Base-by-base conservation (phyloP, 139 green algal genomes). In the Mesotaenium endlicherianum region DNA sequence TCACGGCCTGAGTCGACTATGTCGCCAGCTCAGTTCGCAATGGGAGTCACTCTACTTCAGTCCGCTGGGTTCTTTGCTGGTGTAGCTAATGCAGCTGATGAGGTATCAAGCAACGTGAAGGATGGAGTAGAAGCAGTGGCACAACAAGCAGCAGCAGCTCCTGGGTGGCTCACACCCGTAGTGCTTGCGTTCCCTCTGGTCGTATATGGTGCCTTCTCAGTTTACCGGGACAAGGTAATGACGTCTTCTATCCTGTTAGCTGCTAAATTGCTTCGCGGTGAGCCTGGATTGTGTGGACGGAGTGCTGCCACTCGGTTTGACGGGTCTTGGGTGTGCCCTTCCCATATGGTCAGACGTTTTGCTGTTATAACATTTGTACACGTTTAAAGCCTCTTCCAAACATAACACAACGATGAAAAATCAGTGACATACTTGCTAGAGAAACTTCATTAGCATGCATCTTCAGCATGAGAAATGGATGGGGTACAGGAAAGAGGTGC, bases 181-280 rank as follows among this genome's bases (percentile, higher is more conserved):
- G 5, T 78, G 5, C 70, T 78, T 4, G 14, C 47, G 6, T 78
- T 78, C 20, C 70, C 70, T 38, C 38, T 78, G n/a, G 30, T 78
- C 11, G 70, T 5, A 5, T 78, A 78, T 6, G 70, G 14, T 39
- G 70, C 41, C 31, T 78, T 78, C 47, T 47, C 4, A 5, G 70
- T 78, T 49, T 78, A 64, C 20, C 70, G 70, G 14, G 70, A 78
- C 41, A 78, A 78, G 70, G 70, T 78, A 53, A 17, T 11, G 34
- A 58, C 64, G 16, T 75, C 14, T 75, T 42, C 34, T 17, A 43
- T 11, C 64, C 64, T 44, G 64, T 75, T 42, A 75, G 40, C 64
- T 75, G 64, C 14, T 75, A 75, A 75, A 75, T 75, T 14, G 14
- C 34, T 75, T 75, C 14, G 64, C 26, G 53, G 26, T 20, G 26